Conservation (phyloP, 2,329 filamentous ascomycete species). For the Arthrobotrys musiformis region DNA sequence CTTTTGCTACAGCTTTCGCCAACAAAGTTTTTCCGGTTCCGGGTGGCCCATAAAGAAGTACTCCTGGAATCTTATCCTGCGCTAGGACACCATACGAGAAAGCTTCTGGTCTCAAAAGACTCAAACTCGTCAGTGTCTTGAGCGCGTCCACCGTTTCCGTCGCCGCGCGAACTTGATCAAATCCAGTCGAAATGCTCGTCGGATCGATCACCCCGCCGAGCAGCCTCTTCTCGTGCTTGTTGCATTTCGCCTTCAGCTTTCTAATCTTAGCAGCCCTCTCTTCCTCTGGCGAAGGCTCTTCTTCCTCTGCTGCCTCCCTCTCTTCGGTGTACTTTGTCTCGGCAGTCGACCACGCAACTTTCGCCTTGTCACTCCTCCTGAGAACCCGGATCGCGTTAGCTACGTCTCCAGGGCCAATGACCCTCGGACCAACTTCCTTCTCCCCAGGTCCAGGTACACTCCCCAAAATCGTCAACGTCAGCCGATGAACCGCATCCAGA, state of each 20-base stretch:
- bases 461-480: constrained; percentile 60
- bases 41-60: constrained; percentile 87
- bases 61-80: constrained; percentile 87
- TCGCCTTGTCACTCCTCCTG: constrained; percentile 51
- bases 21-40: constrained; percentile 80
- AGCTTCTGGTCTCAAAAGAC: constrained; percentile 87
- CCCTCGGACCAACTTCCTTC: constrained; percentile 59
- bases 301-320: constrained; percentile 57
- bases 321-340: constrained; percentile 40
- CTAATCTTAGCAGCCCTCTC: constrained; percentile 64
- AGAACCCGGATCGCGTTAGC: constrained; percentile 19
- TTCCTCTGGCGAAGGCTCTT: constrained; percentile 61
- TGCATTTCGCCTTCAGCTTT: constrained; percentile 70
- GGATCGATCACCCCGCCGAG: constrained; percentile 84
- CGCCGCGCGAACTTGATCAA: constrained; percentile 85
- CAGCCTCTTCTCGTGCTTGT: constrained; percentile 83
- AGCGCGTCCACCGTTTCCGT: constrained; percentile 85
- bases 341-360: constrained; percentile 59
- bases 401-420: constrained; percentile 44
- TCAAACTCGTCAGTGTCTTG: constrained; percentile 87
- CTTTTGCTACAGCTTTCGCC: constrained; percentile 75
- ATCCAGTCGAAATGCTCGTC: constrained; percentile 83
- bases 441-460: constrained; percentile 37
- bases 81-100: constrained; percentile 95
- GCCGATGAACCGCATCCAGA: constrained; percentile 71